Evolutionary conservation across 23 red algal genomes (phyloP), one percentile per base, ranked within the genome.

Genomic region (Gracilaria vermiculophylla): DNA sequence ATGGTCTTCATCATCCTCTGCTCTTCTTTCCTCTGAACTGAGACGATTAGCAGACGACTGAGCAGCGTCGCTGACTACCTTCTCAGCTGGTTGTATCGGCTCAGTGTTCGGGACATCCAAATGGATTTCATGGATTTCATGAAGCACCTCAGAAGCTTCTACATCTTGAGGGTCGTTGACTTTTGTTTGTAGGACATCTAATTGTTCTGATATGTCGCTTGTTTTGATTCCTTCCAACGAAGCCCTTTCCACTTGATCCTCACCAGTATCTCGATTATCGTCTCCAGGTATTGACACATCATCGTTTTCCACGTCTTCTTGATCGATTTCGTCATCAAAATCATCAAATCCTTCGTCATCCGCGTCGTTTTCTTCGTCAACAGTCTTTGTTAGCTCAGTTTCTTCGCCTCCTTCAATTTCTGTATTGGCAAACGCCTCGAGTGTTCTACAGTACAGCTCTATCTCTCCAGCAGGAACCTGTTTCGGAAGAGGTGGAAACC

Each of bases 401-500:
- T 93, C 90, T 43, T 93, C 90, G 14, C 90, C 90, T 20, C 90
- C 73, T 41, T 69, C 90, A 25, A 93, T 85, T 53, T 69, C 69
- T 23, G 80, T 73, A 66, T 86, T 93, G 21, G 90, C 90, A 86
- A 93, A 93, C 20, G 90, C 80, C 33, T 93, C 90, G 25, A 93
- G 50, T 7, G 80, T 76, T 67, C 71, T 77, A 42, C 72, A 78
- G 56, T 93, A 93, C 27, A 93, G 39, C 13, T 93, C 80, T 35
- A 77, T 78, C 28, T 93, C 67, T 6, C 35, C 43, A 50, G 69
- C 32, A 60, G 66, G 51, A 44, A 79, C 60, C 29, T 70, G 90
- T 29, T 52, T 85, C 25, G 90, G 80, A 54, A 93, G 49, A 23
- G 90, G 79, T 15, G 90, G 90, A 43, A 93, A 93, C 90, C 90